These are phyloP conservation scores for Vitis hybrid DNA, from an alignment of 177 flowering plant genomes.

Conservation along the genomic window DNA sequence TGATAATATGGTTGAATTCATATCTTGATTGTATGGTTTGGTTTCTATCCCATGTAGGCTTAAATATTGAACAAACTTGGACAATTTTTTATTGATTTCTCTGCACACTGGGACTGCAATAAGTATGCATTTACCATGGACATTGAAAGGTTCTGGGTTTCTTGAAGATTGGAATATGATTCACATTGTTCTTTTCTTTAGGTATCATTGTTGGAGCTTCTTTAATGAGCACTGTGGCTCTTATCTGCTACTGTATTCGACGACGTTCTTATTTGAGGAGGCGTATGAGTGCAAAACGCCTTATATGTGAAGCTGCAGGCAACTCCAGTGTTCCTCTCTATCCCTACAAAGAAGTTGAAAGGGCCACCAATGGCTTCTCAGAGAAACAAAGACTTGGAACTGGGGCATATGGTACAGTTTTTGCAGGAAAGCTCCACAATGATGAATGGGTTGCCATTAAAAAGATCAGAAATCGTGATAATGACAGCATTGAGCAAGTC, in stretches of 20 bases:
- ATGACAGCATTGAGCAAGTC: conserved; percentile 73
- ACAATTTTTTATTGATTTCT: not conserved
- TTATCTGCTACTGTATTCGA: conserved; percentile 42
- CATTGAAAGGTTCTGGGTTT: not conserved
- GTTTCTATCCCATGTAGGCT: not conserved
- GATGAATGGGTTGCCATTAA: conserved; percentile 85
- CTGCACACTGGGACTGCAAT: not conserved
- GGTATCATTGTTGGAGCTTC: conserved; percentile 68
- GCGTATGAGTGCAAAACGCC: conserved; percentile 50
- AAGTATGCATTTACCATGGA: not conserved
- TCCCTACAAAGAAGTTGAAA: conserved; percentile 74
- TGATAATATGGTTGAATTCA: too few relatives aligned
- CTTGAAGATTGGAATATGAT: not conserved
- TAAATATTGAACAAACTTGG: not conserved
- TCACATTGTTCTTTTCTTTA: conserved; percentile 22
- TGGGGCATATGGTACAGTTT: conserved; percentile 97
- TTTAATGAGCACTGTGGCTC: conserved; percentile 43
- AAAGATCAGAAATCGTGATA: conserved; percentile 65
- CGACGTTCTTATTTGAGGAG: conserved; percentile 37
- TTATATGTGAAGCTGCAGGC: conserved; percentile 66
- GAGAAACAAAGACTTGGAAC: conserved; percentile 78
- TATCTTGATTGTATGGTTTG: too few relatives aligned
- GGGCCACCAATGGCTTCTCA: conserved; percentile 70
- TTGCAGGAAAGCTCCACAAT: conserved; percentile 72
- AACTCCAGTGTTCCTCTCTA: conserved; percentile 56